Percentiles rank a stretch among this genome's conserved stretches.
phyloP scores from a whole-genome alignment of 2,329 filamentous ascomycete species.

The Cladosporium sp. region DNA sequence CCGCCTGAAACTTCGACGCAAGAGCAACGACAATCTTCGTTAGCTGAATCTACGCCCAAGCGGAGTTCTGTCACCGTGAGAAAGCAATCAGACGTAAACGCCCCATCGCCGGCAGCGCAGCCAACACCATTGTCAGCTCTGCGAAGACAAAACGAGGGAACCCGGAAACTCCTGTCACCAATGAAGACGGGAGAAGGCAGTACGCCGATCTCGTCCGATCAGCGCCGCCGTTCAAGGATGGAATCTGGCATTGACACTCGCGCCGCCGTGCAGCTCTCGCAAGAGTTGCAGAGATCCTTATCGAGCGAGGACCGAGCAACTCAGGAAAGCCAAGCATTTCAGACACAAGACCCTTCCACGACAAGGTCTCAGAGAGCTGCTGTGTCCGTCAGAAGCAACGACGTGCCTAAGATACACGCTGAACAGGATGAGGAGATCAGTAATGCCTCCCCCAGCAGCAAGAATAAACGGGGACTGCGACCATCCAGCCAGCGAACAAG shows the following conservation, averaged over 20 bases:
- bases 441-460: no score
- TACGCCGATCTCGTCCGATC: neutral
- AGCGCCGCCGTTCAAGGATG: conserved; percentile 1
- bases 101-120: no score
- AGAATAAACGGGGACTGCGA: no score
- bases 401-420: no score
- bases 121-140: neutral
- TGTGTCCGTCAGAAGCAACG: neutral
- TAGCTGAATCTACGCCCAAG: no score
- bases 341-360: conserved; percentile 3
- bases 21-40: no score
- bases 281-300: conserved; percentile 4
- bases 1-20: no score
- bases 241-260: conserved; percentile 6
- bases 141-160: neutral
- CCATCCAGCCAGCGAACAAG: no score
- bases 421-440: no score
- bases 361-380: neutral
- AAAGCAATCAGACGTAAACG: no score
- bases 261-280: conserved; percentile 2
- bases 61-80: no score
- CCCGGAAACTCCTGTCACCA: neutral
- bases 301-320: conserved; percentile 4
- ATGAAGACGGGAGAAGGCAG: neutral
- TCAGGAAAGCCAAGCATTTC: conserved; percentile 1